Evolutionary conservation across 352 stramenopile genomes (phyloP), one percentile per base, ranked within the genome.

Genomic region (Globisporangium nunn): DNA sequence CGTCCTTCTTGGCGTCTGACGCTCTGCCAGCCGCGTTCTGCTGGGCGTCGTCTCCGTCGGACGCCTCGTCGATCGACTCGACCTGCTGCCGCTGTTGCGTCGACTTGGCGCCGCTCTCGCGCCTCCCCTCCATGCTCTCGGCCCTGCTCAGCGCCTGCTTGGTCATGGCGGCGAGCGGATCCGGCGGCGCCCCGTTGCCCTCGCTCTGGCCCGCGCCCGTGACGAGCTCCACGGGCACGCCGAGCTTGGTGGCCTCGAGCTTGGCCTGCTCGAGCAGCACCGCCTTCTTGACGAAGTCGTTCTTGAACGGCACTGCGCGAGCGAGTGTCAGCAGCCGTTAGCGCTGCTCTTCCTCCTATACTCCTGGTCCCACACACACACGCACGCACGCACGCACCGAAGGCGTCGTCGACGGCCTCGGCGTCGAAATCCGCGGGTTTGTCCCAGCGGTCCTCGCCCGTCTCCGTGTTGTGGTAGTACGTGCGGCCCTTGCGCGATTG

Each of bases 141-240:
- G 83, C 93, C 62, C 94, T 93, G 63, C 90, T 91, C 54, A 90
- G 91, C 67, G 78, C 75, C 6, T 94, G 80, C 74, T 85, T 94
- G 17, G 28, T 52, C 59, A 52, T 52, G 6, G 15, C 35, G 28
- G 48, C 4, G 28, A 52, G 48, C 48, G 48, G 48, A 11, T 52
- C 48, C 28, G 31, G 28, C 11, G 18, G 23, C 23, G 1, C 23
- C 23, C 23, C 48, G 3, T 52, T 11, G 28, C 8, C 28, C 45
- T 77, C 53, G 29, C 73, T 64, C 46, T 75, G 60, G 57, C 86
- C 75, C 4, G 72, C 56, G 17, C 66, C 58, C 2, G 70, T 69
- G 30, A 91, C 75, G 43, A 91, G 59, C 47, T 86, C 67, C 44
- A 78, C 64, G 0, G 81, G 77, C 11, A 92, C 63, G 45, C 81